Conservation (phyloP, 2,329 filamentous ascomycete genomes). For the Epichloe elymi region DNA sequence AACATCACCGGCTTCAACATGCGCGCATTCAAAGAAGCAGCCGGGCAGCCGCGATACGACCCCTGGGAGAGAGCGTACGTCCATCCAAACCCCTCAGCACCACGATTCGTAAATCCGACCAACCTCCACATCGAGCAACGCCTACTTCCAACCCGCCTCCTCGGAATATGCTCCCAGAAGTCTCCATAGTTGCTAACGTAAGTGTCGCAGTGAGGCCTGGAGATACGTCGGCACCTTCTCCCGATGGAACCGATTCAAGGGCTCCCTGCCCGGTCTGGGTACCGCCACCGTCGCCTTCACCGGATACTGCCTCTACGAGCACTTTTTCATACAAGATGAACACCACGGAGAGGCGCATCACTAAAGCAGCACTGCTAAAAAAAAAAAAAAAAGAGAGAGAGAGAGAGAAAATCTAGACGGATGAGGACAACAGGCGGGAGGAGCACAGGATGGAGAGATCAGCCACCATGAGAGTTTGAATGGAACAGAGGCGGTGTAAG, state of each 20-base stretch:
- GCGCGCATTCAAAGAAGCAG: constrained; percentile 61
- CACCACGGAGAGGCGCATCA: constrained; percentile 41
- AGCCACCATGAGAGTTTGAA: background rate
- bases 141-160: background rate
- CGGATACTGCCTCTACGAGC: constrained; percentile 79
- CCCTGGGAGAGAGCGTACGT: constrained; percentile 54
- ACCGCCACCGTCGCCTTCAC: constrained; percentile 87
- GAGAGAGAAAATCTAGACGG: too few relatives aligned
- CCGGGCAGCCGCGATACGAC: constrained; percentile 50
- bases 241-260: constrained; percentile 78
- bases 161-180: constrained; percentile 5
- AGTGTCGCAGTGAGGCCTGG: constrained; percentile 70
- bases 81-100: background rate
- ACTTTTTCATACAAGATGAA: constrained; percentile 68
- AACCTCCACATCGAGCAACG: background rate
- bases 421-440: too few relatives aligned
- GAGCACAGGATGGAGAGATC: background rate
- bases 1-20: constrained; percentile 92
- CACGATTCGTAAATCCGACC: background rate
- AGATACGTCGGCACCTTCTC: constrained; percentile 82
- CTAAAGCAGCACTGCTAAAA: background rate
- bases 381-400: too few relatives aligned
- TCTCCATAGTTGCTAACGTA: constrained; percentile 4
- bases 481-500: background rate
- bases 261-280: constrained; percentile 77